Base-by-base conservation (phyloP, 495 filamentous ascomycete genomes). In the Annulohypoxylon maeteangense region DNA sequence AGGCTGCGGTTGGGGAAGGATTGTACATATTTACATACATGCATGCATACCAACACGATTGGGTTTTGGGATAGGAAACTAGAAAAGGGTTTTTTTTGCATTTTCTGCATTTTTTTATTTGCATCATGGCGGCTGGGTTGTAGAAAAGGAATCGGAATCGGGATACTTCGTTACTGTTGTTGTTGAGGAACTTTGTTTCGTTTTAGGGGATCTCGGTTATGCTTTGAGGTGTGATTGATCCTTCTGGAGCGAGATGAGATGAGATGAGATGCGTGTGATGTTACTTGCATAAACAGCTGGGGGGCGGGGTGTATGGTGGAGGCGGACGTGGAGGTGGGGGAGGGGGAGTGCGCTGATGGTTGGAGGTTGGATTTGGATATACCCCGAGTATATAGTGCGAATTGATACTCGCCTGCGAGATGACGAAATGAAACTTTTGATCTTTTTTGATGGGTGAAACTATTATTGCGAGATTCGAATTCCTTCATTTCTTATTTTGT, bases 191-290 rank as follows among this genome's bases (percentile, higher is more conserved):
- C 25, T 16, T 32, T 34, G 16, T 54, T 32, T 14, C 32, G n/a
- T 16, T 54, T 31, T 54, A 3, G 51, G n/a, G n/a, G 51, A 16
- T 31, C n/a, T n/a, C 27, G 25, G 8, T 16, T 16, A 12, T 8
- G 10, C 14, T 29, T 8, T 7, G n/a, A 27, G 29, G n/a, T 45
- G 14, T 20, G 38, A 44, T 45, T 29, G 27, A 29, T 29, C n/a
- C n/a, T n/a, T n/a, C n/a, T 29, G 27, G 27, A 29, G 6, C 27
- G 36, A 25, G 20, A 31, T 11, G 36, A 34, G 48, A 62, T 31
- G 31, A 53, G 8, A 53, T 23, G 29, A 42, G 11, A 54, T 63
- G 61, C 36, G 34, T 63, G 61, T n/a, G 48, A 40, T 54, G 50
- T 23, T 54, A 51, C 42, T 42, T 60, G 23, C 55, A 53, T 60